Base-by-base conservation (phyloP, 78 protist species). In the Dictyostelium brefeldianum region DNA sequence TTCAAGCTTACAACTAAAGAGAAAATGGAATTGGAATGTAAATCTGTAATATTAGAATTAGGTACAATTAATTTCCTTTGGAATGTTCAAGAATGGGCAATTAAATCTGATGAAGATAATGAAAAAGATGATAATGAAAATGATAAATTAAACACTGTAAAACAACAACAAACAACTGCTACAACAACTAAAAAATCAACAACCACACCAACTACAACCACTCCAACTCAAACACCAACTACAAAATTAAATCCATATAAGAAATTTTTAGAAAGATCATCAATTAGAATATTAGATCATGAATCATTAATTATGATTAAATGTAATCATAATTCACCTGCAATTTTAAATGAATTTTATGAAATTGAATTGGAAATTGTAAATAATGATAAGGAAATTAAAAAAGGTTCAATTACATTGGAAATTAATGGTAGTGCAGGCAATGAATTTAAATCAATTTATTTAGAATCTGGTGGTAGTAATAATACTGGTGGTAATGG, bases 21-120 rank as follows among this genome's bases (percentile, higher is more conserved):
- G 53, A 87, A 87, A 51, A 65, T 78, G 70, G 93, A 87, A 56
- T n/a, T 87, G 22, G 93, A 87, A 77, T 87, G 93, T 77, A 36
- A 31, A 50, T 29, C 93, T n/a, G 93, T 87, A 0, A 77, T 65
- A 31, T 51, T 87, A n/a, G 93, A 87, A 43, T 43, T 87, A 14
- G 84, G 84, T 11, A 75, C 84, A 27, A 50, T 87, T 18, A 87
- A 87, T 17, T 87, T 77, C 14, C 7, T 67, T 65, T 87, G 93
- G 93, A 87, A 87, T 31, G 80, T 87, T 77, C 70, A 70, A n/a
- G 84, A 87, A n/a, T 87, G 93, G 93, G 93, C 93, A 3, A 77
- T 87, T 31, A 87, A 87, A 77, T 77, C 83, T 20, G 93, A 87
- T 65, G 85, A 77, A n/a, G 82, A 84, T 9, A 48, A 56, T 4